These are phyloP conservation scores for Tritrichomonas musculus DNA, from an alignment of 208 protist species.

Conservation along the genomic window DNA sequence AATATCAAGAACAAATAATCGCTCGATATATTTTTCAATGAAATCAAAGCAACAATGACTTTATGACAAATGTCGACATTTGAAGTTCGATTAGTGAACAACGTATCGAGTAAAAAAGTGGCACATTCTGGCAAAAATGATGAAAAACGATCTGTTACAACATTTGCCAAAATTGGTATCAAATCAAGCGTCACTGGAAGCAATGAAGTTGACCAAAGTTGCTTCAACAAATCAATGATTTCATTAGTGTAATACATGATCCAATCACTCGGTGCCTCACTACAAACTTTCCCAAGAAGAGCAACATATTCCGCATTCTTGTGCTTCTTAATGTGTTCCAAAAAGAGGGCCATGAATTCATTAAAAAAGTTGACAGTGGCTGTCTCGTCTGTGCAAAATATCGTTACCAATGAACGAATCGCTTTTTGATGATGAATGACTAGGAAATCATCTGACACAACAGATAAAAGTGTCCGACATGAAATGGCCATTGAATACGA, in stretches of 20 bases:
- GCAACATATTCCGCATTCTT: neutral
- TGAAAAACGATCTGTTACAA: neutral
- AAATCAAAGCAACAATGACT: neutral
- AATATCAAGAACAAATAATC: conserved; percentile 31
- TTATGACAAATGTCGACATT: neutral
- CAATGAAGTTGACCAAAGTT: neutral
- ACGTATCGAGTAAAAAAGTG: neutral
- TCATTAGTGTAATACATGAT: neutral
- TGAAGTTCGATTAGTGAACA: neutral
- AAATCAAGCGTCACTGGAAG: neutral
- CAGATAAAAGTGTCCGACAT: neutral
- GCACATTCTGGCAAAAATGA: neutral
- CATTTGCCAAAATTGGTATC: neutral
- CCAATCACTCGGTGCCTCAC: neutral
- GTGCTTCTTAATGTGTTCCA: neutral
- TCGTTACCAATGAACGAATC: neutral
- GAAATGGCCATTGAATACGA: neutral
- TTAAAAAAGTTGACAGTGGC: neutral
- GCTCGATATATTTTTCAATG: neutral
- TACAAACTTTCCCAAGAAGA: neutral
- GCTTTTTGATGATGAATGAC: neutral
- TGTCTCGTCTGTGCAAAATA: neutral
- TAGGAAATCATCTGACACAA: neutral
- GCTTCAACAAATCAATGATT: neutral
- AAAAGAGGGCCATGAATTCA: neutral